These are phyloP conservation scores for Tardiomyces blankii DNA, from an alignment of 1,139 yeast genomes.

Conservation along the genomic window DNA sequence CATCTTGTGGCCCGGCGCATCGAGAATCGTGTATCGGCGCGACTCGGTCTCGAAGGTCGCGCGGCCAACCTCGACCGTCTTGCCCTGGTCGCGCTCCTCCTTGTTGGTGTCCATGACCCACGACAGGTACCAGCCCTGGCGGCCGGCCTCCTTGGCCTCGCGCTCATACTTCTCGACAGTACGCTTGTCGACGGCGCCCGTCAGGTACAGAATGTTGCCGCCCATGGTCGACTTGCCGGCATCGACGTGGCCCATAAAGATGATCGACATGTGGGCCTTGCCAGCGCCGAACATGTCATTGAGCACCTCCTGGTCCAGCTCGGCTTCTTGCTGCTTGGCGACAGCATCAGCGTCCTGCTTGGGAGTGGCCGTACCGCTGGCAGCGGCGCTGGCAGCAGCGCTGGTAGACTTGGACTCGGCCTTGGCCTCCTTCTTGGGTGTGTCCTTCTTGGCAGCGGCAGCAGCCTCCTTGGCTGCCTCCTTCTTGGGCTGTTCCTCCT, in stretches of 20 bases:
- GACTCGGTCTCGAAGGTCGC: constrained; percentile 96
- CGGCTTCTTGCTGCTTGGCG: constrained; percentile 69
- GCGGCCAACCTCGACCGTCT: constrained; percentile 97
- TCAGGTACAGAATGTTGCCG: constrained; percentile 83
- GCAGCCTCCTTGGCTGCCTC: constrained; percentile 22
- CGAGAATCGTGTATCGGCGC: constrained; percentile 94
- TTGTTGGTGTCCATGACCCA: constrained; percentile 99
- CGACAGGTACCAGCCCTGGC: constrained; percentile 98
- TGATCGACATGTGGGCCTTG: constrained; percentile 90
- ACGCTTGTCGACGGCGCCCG: constrained; percentile 97
- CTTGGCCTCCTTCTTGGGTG: constrained; percentile 7
- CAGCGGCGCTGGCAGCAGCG: constrained; percentile 19
- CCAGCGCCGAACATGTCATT: constrained; percentile 74
- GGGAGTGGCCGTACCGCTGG: constrained; percentile 14
- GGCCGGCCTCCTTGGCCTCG: constrained; percentile 98
- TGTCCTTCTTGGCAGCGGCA: constrained; percentile 13
- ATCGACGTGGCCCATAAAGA: constrained; percentile 99
- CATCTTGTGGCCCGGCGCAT: constrained; percentile 99
- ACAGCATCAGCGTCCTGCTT: constrained; percentile 37
- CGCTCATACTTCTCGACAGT: constrained; percentile 97
- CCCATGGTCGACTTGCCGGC: constrained; percentile 99
- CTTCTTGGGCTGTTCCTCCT: constrained; percentile 18
- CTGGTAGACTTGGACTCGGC: constrained; percentile 7
- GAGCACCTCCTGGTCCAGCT: constrained; percentile 79
- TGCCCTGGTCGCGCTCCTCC: constrained; percentile 98